Evolutionary conservation across 164 flowering plant genomes (phyloP).

Genomic region (Macadamia integrifolia): DNA sequence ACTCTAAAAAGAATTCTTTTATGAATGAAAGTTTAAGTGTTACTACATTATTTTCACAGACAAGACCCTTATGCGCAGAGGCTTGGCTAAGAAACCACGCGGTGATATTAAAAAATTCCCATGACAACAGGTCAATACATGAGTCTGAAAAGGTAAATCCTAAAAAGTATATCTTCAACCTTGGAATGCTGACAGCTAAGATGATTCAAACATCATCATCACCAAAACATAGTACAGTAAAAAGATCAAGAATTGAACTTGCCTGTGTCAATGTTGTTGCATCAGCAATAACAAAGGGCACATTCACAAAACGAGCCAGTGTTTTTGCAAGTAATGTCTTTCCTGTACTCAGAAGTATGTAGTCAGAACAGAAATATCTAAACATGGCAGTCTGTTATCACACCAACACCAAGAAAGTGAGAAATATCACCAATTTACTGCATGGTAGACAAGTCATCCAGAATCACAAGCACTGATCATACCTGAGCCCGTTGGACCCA

Average conservation of each 20-base stretch:
- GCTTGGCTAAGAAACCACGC: not conserved
- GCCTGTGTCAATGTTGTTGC: conserved; percentile 96
- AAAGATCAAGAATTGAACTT: conserved; percentile 19
- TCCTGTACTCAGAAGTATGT: conserved; percentile 44
- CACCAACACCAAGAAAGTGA: conserved; percentile 8
- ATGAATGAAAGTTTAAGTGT: too few relatives aligned
- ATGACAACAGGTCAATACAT: not conserved
- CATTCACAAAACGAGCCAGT: conserved; percentile 93
- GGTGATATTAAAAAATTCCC: not conserved
- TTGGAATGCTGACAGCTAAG: not conserved
- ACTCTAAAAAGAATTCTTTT: not conserved
- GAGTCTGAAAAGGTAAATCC: too few relatives aligned
- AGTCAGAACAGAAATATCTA: conserved; percentile 11
- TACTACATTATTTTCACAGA: not conserved
- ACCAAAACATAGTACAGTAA: not conserved
- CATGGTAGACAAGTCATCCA: too few relatives aligned
- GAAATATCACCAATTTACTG: not conserved
- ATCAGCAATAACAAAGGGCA: conserved; percentile 97
- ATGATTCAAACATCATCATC: not conserved
- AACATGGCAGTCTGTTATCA: conserved; percentile 4
- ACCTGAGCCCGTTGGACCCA: conserved; percentile 99
- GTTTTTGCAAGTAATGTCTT: conserved; percentile 97
- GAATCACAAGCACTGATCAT: conserved; percentile 11
- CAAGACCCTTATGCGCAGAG: not conserved
- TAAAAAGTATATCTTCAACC: not conserved